Conservation (phyloP, 2,329 filamentous ascomycete genomes). For the Colletotrichum filicis region DNA sequence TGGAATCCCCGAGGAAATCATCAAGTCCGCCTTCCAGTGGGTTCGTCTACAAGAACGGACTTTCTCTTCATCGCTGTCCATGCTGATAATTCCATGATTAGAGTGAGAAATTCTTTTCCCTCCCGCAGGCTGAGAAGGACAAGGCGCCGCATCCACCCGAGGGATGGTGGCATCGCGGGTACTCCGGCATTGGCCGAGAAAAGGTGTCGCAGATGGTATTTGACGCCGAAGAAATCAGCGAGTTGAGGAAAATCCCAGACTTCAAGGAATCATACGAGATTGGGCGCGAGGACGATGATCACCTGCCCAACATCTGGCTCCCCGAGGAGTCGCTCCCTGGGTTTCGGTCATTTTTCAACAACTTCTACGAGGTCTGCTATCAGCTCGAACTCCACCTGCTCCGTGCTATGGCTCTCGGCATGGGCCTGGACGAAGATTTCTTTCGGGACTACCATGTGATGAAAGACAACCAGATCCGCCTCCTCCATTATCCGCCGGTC, state of each 20-base stretch:
- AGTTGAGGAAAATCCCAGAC: constrained; percentile 45
- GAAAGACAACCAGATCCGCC: constrained; percentile 67
- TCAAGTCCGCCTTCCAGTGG: constrained; percentile 49
- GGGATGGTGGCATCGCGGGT: constrained; percentile 49
- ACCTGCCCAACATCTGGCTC: constrained; percentile 44
- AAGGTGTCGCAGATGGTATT: constrained; percentile 48
- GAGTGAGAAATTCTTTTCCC: constrained; percentile 44
- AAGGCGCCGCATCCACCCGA: constrained; percentile 45
- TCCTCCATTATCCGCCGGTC: constrained; percentile 63
- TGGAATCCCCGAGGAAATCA: constrained; percentile 44
- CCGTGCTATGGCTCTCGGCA: constrained; percentile 59
- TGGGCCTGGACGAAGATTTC: constrained; percentile 42
- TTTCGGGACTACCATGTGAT: constrained; percentile 58
- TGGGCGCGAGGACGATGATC: constrained; percentile 44
- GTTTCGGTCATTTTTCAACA: constrained; percentile 44
- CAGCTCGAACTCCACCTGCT: constrained; percentile 52
- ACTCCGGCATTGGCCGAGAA: constrained; percentile 48
- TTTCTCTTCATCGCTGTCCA: neutral
- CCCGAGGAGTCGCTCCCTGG: constrained; percentile 39
- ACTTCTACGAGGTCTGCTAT: constrained; percentile 56
- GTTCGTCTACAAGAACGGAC: neutral
- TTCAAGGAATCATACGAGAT: constrained; percentile 54
- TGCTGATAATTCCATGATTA: constrained; percentile 38
- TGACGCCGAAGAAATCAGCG: constrained; percentile 41
- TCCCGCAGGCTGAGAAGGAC: constrained; percentile 45